phyloP scores from a whole-genome alignment of 2,329 filamentous ascomycete species.

The Apiospora malaysiana region DNA sequence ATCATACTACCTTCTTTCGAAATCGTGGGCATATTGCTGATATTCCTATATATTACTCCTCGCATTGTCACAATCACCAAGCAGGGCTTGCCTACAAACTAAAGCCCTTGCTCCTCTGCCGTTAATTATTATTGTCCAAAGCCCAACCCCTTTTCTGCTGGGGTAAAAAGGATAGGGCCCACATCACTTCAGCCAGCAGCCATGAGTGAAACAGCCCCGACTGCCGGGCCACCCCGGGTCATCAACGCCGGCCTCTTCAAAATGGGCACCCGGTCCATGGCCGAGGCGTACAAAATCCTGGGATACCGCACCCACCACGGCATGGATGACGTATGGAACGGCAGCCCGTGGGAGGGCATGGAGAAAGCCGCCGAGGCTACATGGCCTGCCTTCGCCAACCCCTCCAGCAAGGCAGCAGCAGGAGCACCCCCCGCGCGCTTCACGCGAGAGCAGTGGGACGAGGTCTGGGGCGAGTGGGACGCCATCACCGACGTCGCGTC shows the following conservation, averaged over 20 bases:
- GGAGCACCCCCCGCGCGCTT: neutral
- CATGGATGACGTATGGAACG: slow-evolving; percentile 25
- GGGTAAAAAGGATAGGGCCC: neutral
- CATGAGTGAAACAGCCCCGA: neutral
- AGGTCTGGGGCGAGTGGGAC: slow-evolving; percentile 28
- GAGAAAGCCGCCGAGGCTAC: slow-evolving; percentile 29
- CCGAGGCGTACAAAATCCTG: slow-evolving; percentile 27
- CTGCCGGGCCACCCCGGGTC: neutral
- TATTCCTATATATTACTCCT: neutral
- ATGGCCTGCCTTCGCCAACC: slow-evolving; percentile 22
- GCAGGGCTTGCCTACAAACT: neutral
- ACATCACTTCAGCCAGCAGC: neutral
- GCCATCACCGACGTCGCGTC: slow-evolving; percentile 31
- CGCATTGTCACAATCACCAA: neutral
- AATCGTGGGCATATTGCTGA: neutral
- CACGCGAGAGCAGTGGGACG: slow-evolving; percentile 26
- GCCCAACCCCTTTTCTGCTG: neutral
- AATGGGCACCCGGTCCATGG: slow-evolving; percentile 27
- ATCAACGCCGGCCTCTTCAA: slow-evolving; percentile 28
- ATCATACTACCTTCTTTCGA: too few relatives aligned
- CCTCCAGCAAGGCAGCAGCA: neutral
- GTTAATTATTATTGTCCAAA: too few relatives aligned
- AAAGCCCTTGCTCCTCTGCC: too few relatives aligned
- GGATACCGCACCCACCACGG: slow-evolving; percentile 23
- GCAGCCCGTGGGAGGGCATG: slow-evolving; percentile 27